phyloP scores from a whole-genome alignment of 768 basidiomycete genomes.

The Agaricus blazei region DNA sequence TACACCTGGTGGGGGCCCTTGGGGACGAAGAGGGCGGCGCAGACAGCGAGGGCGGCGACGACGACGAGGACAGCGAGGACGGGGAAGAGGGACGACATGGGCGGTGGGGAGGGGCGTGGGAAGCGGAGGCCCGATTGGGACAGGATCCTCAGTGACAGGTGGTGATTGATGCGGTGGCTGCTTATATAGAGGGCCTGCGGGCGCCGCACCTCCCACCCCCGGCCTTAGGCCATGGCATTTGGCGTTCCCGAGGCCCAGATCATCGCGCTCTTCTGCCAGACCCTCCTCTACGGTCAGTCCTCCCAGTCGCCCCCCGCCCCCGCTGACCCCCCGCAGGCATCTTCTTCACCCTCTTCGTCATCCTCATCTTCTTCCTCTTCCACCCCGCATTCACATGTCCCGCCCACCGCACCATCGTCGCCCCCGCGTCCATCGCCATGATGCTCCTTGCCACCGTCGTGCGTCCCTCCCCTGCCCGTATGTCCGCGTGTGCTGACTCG shows the following conservation, averaged over 20 bases:
- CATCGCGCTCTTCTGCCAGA: neutral
- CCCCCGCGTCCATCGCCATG: neutral
- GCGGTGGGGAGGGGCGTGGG: constrained; percentile 5
- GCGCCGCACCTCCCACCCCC: neutral
- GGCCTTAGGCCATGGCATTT: neutral
- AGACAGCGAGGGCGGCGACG: constrained; percentile 58
- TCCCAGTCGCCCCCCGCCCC: no score
- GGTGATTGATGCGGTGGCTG: no score
- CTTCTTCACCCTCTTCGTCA: constrained; percentile 6
- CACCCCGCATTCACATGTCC: neutral
- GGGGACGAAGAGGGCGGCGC: constrained; percentile 63
- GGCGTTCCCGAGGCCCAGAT: neutral
- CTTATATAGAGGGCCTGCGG: no score
- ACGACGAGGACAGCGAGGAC: constrained; percentile 64
- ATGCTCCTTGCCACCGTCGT: neutral
- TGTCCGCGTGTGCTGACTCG: neutral
- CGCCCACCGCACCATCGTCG: neutral
- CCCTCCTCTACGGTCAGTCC: neutral
- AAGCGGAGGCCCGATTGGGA: neutral
- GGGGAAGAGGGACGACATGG: constrained; percentile 69
- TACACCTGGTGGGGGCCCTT: constrained; percentile 92
- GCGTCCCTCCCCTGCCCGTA: neutral
- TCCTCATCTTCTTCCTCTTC: neutral
- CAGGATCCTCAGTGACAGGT: neutral
- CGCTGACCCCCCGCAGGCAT: neutral